Conservation (phyloP, 139 green algal species). For the Zygnema cylindricum region DNA sequence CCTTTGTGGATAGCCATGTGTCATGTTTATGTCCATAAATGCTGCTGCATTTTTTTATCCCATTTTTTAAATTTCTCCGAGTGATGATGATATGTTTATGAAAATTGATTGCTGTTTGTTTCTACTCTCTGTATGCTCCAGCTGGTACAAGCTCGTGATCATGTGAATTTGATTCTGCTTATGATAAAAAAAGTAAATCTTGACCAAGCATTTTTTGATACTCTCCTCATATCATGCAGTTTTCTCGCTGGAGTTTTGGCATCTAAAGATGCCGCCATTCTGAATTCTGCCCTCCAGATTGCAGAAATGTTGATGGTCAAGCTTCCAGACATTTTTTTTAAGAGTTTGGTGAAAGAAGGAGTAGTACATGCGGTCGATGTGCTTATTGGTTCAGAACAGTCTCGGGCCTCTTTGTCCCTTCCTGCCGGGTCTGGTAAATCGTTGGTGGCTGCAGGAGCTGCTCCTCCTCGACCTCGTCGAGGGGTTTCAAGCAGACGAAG, state of each 20-base stretch:
- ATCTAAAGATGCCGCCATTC: constrained; percentile 68
- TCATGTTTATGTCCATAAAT: too few species aligned
- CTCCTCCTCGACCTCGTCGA: background rate
- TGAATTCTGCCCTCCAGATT: constrained; percentile 66
- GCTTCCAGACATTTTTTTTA: constrained; percentile 77
- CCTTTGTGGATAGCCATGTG: too few species aligned
- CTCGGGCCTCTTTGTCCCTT: background rate
- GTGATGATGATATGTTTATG: too few species aligned
- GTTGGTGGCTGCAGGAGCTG: background rate
- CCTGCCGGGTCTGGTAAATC: constrained; percentile 17
- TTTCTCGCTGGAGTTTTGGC: constrained; percentile 84
- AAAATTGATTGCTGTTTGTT: background rate
- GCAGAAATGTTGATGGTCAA: constrained; percentile 90
- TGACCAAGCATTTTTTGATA: background rate
- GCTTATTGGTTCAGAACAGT: constrained; percentile 66
- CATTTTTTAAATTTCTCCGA: too few species aligned
- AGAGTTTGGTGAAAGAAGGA: constrained; percentile 89
- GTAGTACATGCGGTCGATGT: constrained; percentile 86
- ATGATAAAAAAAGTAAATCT: background rate
- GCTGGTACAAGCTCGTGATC: background rate
- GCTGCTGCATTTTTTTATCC: too few species aligned
- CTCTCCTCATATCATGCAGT: constrained; percentile 31
- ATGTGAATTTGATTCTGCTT: background rate
- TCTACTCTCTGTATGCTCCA: constrained; percentile 5
- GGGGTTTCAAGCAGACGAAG: constrained; percentile 16